Conservation (phyloP, 2,329 filamentous ascomycete genomes). For the Alternaria dauci region DNA sequence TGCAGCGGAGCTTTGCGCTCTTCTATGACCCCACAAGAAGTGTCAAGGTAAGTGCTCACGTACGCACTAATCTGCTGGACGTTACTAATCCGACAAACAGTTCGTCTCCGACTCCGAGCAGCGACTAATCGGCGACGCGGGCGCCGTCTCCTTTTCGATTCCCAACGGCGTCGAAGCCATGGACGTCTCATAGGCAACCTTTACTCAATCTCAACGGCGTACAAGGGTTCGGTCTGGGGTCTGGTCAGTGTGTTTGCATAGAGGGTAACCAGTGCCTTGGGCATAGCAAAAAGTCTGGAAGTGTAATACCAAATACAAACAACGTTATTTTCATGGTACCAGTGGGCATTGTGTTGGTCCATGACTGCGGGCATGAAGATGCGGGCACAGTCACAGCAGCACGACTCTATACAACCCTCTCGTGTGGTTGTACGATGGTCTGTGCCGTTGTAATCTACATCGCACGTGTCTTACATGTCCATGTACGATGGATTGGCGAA, state of each 20-base stretch:
- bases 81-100: conserved; percentile 37
- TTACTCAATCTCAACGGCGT: conserved; percentile 23
- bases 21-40: conserved; percentile 92
- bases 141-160: conserved; percentile 73
- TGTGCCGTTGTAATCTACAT: neutral
- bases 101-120: conserved; percentile 92
- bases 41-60: conserved; percentile 64
- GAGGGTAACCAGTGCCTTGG: conserved; percentile 1
- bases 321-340: neutral
- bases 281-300: conserved; percentile 12
- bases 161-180: conserved; percentile 69
- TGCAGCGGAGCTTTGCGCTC: conserved; percentile 90
- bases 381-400: neutral
- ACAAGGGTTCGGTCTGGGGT: conserved; percentile 28
- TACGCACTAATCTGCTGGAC: neutral
- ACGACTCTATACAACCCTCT: neutral
- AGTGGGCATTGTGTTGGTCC: neutral
- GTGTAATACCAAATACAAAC: conserved; percentile 7
- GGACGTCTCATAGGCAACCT: conserved; percentile 66
- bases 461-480: neutral
- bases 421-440: neutral
- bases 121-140: conserved; percentile 88
- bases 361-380: neutral
- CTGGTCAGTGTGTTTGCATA: conserved; percentile 34
- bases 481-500: neutral